A percentile compares a stretch with the other conserved stretches of the same genome.
These are phyloP conservation scores for Vitis rotundifolia DNA, from an alignment of 164 flowering plant genomes.

Conservation along the genomic window DNA sequence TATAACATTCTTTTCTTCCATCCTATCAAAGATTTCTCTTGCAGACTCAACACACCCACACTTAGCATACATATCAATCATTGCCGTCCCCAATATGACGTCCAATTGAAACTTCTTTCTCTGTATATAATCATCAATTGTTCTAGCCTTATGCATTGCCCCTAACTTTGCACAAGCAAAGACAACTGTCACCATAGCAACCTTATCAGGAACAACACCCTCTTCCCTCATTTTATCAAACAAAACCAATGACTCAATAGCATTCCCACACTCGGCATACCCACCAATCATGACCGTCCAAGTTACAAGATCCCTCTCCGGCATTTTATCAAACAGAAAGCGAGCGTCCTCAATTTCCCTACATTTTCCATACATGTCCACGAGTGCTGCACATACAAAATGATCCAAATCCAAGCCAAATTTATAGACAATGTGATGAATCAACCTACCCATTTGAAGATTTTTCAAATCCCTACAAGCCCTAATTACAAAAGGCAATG, in stretches of 20 bases:
- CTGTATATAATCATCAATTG: slow-evolving; percentile 37
- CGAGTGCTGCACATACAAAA: slow-evolving; percentile 43
- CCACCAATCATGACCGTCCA: slow-evolving; percentile 65
- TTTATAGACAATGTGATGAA: slow-evolving; percentile 40
- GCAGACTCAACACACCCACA: slow-evolving; percentile 54
- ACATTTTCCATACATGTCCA: slow-evolving; percentile 54
- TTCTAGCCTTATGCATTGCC: slow-evolving; percentile 41
- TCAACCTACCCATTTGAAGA: slow-evolving; percentile 33
- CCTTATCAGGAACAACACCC: slow-evolving; percentile 49
- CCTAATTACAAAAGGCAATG: slow-evolving; percentile 45
- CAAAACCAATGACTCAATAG: slow-evolving; percentile 43
- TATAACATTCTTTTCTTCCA: slow-evolving; percentile 47
- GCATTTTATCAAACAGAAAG: slow-evolving; percentile 50
- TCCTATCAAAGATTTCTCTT: slow-evolving; percentile 43
- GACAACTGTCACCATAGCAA: slow-evolving; percentile 55
- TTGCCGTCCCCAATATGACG: slow-evolving; percentile 53
- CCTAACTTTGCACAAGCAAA: slow-evolving; percentile 65
- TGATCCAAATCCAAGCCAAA: slow-evolving; percentile 36
- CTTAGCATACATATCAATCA: slow-evolving; percentile 66
- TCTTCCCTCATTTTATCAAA: slow-evolving; percentile 51
- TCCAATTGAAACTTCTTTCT: slow-evolving; percentile 29
- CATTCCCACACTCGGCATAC: slow-evolving; percentile 47
- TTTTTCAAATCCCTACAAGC: slow-evolving; percentile 37
- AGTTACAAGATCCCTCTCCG: slow-evolving; percentile 40
- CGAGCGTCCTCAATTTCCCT: slow-evolving; percentile 40